Conservation (phyloP, 352 stramenopile species). For the Globisporangium sylvaticum region DNA sequence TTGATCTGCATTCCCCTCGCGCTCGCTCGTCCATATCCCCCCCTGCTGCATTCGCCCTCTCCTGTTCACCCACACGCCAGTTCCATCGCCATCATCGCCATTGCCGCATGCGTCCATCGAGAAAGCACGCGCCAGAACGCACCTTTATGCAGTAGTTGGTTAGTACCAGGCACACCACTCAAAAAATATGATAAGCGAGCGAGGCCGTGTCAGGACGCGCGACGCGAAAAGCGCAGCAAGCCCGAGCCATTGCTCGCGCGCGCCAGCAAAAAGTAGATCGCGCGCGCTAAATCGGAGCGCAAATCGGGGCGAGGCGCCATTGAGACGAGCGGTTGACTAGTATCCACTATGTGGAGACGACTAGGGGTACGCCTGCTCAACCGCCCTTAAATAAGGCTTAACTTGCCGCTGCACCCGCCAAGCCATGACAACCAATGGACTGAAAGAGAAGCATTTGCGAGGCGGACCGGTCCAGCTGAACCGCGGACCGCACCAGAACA, state of each 20-base stretch:
- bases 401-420: not conserved
- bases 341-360: not conserved
- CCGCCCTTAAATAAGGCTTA: slow-evolving; percentile 11
- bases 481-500: not conserved
- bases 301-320: not conserved
- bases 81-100: not conserved
- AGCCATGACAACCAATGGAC: slow-evolving; percentile 32
- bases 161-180: slow-evolving; percentile 72
- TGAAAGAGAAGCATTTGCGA: slow-evolving; percentile 9
- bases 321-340: not conserved
- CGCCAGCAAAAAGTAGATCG: slow-evolving; percentile 4
- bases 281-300: not conserved
- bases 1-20: not conserved
- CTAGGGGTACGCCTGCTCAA: not conserved
- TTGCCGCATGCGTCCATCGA: not conserved
- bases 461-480: slow-evolving; percentile 1
- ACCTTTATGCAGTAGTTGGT: slow-evolving; percentile 35
- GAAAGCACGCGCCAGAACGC: slow-evolving; percentile 7
- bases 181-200: slow-evolving; percentile 44
- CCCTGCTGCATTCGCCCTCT: not conserved
- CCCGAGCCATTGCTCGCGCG: slow-evolving; percentile 2
- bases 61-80: not conserved
- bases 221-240: slow-evolving; percentile 5
- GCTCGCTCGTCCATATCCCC: not conserved
- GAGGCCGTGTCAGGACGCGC: not conserved